These are phyloP conservation scores for Colletotrichum kahawae DNA, from an alignment of 2,329 filamentous ascomycete species.

Conservation along the genomic window DNA sequence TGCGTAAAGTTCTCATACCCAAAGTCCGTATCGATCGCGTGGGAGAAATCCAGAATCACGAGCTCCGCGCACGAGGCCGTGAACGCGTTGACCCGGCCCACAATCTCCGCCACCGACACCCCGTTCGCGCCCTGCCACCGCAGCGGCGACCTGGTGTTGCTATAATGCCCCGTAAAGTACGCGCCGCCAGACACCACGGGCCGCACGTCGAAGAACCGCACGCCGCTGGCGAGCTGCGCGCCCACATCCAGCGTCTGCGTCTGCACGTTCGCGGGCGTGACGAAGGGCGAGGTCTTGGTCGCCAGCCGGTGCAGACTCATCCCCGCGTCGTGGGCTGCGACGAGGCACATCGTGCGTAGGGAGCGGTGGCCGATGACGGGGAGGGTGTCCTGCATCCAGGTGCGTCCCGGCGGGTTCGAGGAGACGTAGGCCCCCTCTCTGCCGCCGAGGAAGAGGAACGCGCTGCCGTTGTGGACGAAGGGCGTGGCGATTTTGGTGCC, in stretches of 20 bases:
- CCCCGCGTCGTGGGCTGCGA: not conserved
- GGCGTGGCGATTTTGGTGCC: not conserved
- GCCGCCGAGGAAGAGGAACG: not conserved
- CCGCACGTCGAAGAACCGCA: not conserved
- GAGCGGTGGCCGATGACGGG: not conserved
- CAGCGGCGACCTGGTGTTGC: not conserved
- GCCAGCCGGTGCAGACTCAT: not conserved
- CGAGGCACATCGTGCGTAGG: not conserved
- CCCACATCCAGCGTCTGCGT: not conserved
- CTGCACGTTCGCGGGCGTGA: not conserved
- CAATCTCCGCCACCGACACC: not conserved
- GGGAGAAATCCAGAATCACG: not conserved
- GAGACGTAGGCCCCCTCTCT: not conserved
- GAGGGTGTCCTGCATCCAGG: not conserved
- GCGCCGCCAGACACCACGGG: not conserved
- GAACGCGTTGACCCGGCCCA: not conserved
- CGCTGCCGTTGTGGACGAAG: not conserved
- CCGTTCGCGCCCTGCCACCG: not conserved
- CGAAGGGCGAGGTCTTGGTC: not conserved
- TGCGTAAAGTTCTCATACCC: not conserved
- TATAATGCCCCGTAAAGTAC: not conserved
- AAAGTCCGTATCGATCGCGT: not conserved
- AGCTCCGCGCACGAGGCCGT: not conserved
- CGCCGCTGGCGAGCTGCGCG: not conserved
- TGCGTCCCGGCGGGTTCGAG: not conserved